Evolutionary conservation across 371 early-diverging fungal species (phyloP), one percentile per base, ranked within the genome.

Genomic region (Mortierella sp.): DNA sequence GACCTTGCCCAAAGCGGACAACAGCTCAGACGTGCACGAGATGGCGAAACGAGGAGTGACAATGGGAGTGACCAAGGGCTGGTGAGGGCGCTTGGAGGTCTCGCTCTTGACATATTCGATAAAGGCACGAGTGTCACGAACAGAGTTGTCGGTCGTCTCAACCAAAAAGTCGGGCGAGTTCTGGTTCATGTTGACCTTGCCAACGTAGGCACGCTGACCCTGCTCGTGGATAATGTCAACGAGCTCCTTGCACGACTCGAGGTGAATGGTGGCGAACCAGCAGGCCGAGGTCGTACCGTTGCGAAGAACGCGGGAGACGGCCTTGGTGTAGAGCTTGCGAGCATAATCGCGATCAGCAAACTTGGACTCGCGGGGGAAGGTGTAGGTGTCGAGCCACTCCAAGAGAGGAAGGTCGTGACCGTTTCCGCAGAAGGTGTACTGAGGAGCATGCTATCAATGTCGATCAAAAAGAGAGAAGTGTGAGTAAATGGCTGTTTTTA

Each of bases 171-270:
- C 89, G 7, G 97, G 96, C 1, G 91, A 75, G 75, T 96, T 93
- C 65, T 90, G 85, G 80, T 97, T 96, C 98, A 97, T 97, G 86
- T 94, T 94, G 66, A 97, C 97, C 75, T 96, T 96, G 50, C 98
- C 98, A 23, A 98, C 89, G 75, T 87, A 93, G 18, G 94, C 97
- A 53, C 98, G 93, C 80, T 98, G 97, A 2, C 97, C 98, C 11
- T 85, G 75, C 19, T 80, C 68, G 16, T 84, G 82, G 37, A 95
- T 87, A 15, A 90, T 82, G 28, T 94, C 88, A 3, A 90, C 94
- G 47, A 98, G 83, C 5, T 83, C 69, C 64, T 92, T 85, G 69
- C 88, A 88, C 3, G 93, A 87, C 12, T 90, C 90, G 16, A 92
- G 72, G 71, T 97, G 97, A 63, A 95, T 93, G 0, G 97, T 96